phyloP scores from a whole-genome alignment of 1,284 basidiomycete species.

The Wallemia mellicola region DNA sequence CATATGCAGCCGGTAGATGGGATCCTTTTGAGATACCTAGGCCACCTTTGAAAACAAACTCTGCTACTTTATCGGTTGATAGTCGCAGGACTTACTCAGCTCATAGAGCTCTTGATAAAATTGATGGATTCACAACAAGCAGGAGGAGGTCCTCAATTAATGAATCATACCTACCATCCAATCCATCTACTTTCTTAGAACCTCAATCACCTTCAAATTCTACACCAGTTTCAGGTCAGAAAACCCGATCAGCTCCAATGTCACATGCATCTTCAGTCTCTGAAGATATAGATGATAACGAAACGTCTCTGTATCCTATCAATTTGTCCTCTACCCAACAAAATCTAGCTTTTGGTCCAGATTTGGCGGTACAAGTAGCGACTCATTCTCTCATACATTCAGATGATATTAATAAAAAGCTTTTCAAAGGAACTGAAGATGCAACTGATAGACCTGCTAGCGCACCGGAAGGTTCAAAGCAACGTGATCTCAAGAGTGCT shows the following conservation, averaged over 20 bases:
- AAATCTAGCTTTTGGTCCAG: background rate
- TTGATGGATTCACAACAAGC: conserved; percentile 4
- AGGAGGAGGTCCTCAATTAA: background rate
- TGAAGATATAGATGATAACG: background rate
- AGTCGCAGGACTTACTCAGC: conserved; percentile 5
- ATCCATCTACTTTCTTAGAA: background rate
- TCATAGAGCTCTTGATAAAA: conserved; percentile 8
- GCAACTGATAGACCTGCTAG: background rate
- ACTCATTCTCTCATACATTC: background rate
- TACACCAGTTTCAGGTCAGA: background rate
- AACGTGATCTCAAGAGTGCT: no score
- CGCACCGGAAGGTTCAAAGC: background rate
- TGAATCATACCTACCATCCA: background rate
- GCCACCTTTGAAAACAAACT: conserved; percentile 19
- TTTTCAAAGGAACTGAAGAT: background rate
- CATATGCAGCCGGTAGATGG: conserved; percentile 38
- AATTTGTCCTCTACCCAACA: background rate
- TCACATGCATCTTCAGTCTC: background rate
- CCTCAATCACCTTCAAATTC: background rate
- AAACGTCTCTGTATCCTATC: background rate
- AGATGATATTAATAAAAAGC: background rate
- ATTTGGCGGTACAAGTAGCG: background rate
- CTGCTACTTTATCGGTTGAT: conserved; percentile 4
- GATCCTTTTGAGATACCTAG: conserved; percentile 43
- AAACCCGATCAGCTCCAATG: background rate